These are phyloP conservation scores for Phaeotremella skinneri DNA, from an alignment of 768 basidiomycete species.

Conservation along the genomic window DNA sequence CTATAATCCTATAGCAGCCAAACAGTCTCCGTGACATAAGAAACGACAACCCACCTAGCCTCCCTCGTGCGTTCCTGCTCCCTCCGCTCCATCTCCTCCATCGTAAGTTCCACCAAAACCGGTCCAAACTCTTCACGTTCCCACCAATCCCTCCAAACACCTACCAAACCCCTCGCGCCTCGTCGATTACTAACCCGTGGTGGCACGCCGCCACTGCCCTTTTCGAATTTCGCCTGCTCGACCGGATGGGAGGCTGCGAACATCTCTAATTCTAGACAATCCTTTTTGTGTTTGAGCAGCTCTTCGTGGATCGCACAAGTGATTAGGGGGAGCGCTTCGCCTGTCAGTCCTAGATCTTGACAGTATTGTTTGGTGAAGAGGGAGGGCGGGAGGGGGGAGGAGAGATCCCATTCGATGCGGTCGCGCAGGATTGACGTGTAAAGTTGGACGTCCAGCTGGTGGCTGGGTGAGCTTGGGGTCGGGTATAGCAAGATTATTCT, in stretches of 20 bases:
- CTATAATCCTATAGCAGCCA: neutral
- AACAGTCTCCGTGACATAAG: neutral
- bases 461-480: constrained; percentile 2
- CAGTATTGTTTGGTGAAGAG: constrained; percentile 76
- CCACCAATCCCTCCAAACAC: constrained; percentile 93
- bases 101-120: constrained; percentile 75
- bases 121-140: constrained; percentile 90
- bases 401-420: constrained; percentile 99
- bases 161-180: constrained; percentile 75
- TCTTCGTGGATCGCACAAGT: constrained; percentile 95
- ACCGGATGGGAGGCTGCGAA: constrained; percentile 60
- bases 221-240: constrained; percentile 63
- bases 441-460: constrained; percentile 96
- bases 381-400: constrained; percentile 72
- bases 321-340: constrained; percentile 83
- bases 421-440: constrained; percentile 86
- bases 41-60: constrained; percentile 26
- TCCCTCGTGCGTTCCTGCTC: constrained; percentile 66
- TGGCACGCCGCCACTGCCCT: constrained; percentile 59
- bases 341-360: constrained; percentile 78
- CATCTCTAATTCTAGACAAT: constrained; percentile 90
- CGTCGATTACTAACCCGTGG: constrained; percentile 62
- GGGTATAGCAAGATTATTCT: neutral
- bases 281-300: constrained; percentile 89
- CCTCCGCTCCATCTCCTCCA: constrained; percentile 87